Base-by-base conservation (phyloP, 169 alveolate genomes). In the Plasmodium billcollinsi region DNA sequence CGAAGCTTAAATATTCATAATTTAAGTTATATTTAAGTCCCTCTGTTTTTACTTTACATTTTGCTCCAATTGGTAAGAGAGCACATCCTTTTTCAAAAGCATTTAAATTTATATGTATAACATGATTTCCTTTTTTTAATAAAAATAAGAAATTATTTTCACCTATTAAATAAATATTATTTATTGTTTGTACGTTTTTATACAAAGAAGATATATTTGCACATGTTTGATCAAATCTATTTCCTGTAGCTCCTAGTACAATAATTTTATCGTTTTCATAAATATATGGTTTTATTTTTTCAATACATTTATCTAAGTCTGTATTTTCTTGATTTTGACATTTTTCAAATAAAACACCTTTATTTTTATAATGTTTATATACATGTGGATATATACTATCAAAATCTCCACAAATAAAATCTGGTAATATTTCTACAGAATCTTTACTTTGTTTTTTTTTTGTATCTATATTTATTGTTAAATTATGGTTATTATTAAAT, bases 161-260 rank as follows among this genome's bases (percentile, higher is more conserved):
- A 24, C 92, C 92, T 56, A 85, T 63, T 85, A 85, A 71, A 54
- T 85, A 85, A 39, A 85, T 0, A 85, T 54, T 85, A 69, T 52
- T 50, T 71, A 58, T 29, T 12, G 74, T 70, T 14, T 52, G n/a
- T 7, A 33, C 65, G 5, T 71, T 71, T 59, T 85, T 85, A 39
- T 85, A 85, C 29, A 85, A 50, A 29, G 72, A 59, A 0, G 74
- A 63, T 26, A 85, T 85, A 71, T 85, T 85, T 71, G 92, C 92
- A 29, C 92, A 85, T n/a, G 92, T 72, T 12, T 85, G 92, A 52
- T 85, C 92, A 85, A 85, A 85, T 33, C 92, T 21, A 52, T 85
- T 85, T 70, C 92, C 92, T 71, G 92, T 85, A 11, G 88, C 92
- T 12, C 92, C 92, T 47, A 85, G 20, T 39, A 85, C 70, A 43